A percentile compares a stretch with the other conserved stretches of the same genome.
phyloP scores from a whole-genome alignment of 2,329 filamentous ascomycete species.

The Verticillium nonalfalfae region DNA sequence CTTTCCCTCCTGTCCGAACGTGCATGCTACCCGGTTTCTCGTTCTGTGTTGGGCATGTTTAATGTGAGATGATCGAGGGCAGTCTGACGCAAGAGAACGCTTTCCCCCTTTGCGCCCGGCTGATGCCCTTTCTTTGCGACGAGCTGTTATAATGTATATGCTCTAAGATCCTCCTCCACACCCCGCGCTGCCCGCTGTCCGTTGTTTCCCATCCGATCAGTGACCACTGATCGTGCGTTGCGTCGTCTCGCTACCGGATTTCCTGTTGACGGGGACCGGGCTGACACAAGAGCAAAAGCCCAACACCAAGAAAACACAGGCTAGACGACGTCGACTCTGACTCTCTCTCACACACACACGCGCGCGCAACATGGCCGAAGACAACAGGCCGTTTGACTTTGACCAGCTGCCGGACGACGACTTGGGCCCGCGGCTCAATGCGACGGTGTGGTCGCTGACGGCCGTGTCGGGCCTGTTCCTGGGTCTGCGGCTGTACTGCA shows the following conservation, averaged over 20 bases:
- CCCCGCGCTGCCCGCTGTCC: background rate
- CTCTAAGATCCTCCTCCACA: too few species aligned
- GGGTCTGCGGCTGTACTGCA: constrained; percentile 13
- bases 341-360: too few species aligned
- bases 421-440: constrained; percentile 6
- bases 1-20: background rate
- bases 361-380: background rate
- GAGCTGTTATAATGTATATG: background rate
- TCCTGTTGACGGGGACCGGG: too few species aligned
- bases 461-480: constrained; percentile 9
- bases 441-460: constrained; percentile 6
- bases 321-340: too few species aligned
- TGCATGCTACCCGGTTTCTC: background rate
- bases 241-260: background rate
- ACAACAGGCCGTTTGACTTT: constrained; percentile 1
- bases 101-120: too few species aligned
- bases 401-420: constrained; percentile 10
- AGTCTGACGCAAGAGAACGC: too few species aligned
- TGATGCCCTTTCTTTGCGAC: background rate
- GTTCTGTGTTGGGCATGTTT: background rate
- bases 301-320: too few species aligned
- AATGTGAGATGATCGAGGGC: background rate
- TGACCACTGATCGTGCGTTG: background rate
- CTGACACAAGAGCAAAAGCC: too few species aligned
- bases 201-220: background rate